These are phyloP conservation scores for Amanita rubescens DNA, from an alignment of 768 basidiomycete species.

Conservation along the genomic window DNA sequence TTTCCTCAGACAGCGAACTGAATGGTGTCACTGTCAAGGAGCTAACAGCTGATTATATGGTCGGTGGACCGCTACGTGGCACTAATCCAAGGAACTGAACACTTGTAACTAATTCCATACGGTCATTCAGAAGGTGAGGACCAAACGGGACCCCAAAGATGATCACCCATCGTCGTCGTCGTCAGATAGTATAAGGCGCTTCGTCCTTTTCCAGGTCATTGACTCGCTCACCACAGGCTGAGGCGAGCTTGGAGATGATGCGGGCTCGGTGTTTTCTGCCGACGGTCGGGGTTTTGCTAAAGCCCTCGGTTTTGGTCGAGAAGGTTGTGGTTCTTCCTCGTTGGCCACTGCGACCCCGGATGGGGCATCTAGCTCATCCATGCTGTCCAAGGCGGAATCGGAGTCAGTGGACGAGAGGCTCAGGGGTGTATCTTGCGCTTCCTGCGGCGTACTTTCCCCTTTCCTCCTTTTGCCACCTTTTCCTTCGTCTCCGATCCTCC, in stretches of 20 bases:
- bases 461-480: slow-evolving; percentile 27
- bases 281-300: slow-evolving; percentile 8
- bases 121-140: neutral
- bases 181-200: slow-evolving; percentile 13
- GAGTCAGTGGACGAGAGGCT: slow-evolving; percentile 17
- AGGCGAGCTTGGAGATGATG: neutral
- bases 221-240: neutral
- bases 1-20: neutral
- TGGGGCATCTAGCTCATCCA: slow-evolving; percentile 9
- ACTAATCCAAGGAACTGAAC: neutral
- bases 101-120: neutral
- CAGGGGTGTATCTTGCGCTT: slow-evolving; percentile 11
- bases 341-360: slow-evolving; percentile 1
- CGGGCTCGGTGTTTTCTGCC: neutral
- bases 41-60: neutral
- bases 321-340: slow-evolving; percentile 10
- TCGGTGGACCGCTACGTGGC: neutral
- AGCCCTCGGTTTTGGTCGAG: slow-evolving; percentile 36
- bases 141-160: neutral
- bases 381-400: slow-evolving; percentile 18
- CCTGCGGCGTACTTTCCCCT: slow-evolving; percentile 17
- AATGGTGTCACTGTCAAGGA: neutral
- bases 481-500: slow-evolving; percentile 28
- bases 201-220: slow-evolving; percentile 6
- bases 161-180: slow-evolving; percentile 15